Evolutionary conservation across 495 filamentous ascomycete species (phyloP).

Genomic region (Talaromyces proteolyticus): DNA sequence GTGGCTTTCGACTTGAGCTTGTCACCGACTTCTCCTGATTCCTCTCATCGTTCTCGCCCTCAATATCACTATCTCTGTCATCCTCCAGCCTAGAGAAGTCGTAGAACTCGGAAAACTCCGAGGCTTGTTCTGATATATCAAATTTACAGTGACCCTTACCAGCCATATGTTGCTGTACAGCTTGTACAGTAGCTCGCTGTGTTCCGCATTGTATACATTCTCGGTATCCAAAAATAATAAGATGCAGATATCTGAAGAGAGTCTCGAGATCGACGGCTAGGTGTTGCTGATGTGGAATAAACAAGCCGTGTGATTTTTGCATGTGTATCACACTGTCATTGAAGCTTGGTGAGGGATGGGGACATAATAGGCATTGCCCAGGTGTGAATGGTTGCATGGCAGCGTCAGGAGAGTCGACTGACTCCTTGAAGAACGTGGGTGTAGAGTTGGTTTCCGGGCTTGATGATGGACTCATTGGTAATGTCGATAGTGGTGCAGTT

Average conservation of each 20-base stretch:
- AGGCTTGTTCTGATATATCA: constrained; percentile 19
- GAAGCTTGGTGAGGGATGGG: constrained; percentile 6
- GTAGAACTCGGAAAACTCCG: constrained; percentile 25
- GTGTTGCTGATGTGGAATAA: constrained; percentile 16
- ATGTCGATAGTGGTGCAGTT: neutral
- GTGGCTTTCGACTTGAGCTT: constrained; percentile 5
- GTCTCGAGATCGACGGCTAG: constrained; percentile 23
- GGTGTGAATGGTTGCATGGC: neutral
- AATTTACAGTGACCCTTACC: constrained; percentile 26
- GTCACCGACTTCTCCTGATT: constrained; percentile 1
- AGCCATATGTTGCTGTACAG: constrained; percentile 29
- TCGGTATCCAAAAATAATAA: constrained; percentile 27
- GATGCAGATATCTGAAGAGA: constrained; percentile 24
- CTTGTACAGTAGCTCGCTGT: constrained; percentile 19
- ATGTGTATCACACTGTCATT: constrained; percentile 21
- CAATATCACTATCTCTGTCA: constrained; percentile 6
- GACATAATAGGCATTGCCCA: constrained; percentile 2
- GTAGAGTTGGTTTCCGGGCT: neutral
- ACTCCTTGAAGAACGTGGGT: neutral
- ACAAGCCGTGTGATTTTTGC: constrained; percentile 26
- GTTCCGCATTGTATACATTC: constrained; percentile 31
- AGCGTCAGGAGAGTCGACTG: neutral
- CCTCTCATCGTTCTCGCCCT: constrained; percentile 5
- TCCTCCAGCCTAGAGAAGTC: constrained; percentile 6
- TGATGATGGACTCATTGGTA: constrained; percentile 1